Conservation (phyloP, 2,329 filamentous ascomycete genomes). For the Aspergillus sp. region DNA sequence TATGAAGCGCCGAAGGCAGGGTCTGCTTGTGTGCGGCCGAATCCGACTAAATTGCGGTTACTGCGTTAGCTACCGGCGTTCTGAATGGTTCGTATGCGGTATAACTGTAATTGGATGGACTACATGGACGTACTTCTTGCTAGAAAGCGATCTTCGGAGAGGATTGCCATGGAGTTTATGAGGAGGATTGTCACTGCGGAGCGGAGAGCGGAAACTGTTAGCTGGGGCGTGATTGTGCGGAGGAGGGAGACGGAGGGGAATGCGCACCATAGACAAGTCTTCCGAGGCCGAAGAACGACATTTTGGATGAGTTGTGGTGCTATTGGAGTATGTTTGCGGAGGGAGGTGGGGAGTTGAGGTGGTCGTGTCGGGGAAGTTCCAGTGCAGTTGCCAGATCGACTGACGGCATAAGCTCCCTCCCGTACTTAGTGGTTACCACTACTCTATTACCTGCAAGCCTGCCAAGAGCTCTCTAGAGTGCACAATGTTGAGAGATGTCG, state of each 20-base stretch:
- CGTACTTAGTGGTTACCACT: not conserved
- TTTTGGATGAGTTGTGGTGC: conserved; percentile 44
- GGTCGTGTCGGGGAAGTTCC: conserved; percentile 8
- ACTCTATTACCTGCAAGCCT: not conserved
- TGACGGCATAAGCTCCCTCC: conserved; percentile 8
- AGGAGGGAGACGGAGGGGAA: conserved; percentile 8
- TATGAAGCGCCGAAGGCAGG: conserved; percentile 75
- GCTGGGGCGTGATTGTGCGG: not conserved
- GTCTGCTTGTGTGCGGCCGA: conserved; percentile 67
- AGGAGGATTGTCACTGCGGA: conserved; percentile 76
- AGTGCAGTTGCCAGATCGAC: conserved; percentile 20
- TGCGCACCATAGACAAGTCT: conserved; percentile 73
- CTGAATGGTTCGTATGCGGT: not conserved
- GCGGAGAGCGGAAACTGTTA: not conserved
- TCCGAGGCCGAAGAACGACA: conserved; percentile 72
- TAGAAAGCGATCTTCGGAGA: conserved; percentile 94
- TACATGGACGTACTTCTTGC: conserved; percentile 64
- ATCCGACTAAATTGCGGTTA: conserved; percentile 67
- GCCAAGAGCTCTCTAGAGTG: not conserved
- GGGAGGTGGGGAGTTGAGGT: conserved; percentile 9
- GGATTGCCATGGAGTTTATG: conserved; percentile 89
- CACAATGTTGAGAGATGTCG: conserved; percentile 32
- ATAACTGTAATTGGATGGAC: not conserved
- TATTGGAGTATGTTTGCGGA: not conserved
- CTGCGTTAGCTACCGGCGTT: conserved; percentile 15